Evolutionary conservation across 2,329 filamentous ascomycete genomes (phyloP).

Genomic region (Colletotrichum endophyticum): DNA sequence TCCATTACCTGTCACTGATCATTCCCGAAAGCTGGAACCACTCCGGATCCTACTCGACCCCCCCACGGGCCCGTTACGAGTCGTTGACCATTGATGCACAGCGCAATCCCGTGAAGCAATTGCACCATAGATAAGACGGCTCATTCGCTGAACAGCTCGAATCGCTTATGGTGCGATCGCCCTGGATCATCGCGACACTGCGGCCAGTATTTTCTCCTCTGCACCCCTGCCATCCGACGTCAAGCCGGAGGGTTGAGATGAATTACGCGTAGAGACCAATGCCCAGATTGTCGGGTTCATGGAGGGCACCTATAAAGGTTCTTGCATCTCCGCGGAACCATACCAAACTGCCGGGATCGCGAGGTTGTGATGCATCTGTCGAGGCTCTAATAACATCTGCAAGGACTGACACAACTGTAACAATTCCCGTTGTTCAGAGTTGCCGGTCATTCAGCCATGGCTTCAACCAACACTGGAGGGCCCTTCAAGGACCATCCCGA

Average conservation of each 20-base stretch:
- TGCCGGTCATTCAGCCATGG: not conserved
- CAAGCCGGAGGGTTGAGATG: not conserved
- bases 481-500: slow-evolving; percentile 3
- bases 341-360: not conserved
- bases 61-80: not conserved
- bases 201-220: not conserved
- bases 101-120: slow-evolving; percentile 13
- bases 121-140: slow-evolving; percentile 22
- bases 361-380: not conserved
- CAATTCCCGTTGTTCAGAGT: not conserved
- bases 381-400: not conserved
- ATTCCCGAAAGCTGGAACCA: not conserved
- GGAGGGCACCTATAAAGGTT: slow-evolving; percentile 12
- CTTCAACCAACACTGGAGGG: not conserved
- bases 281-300: not conserved
- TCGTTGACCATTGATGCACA: not conserved
- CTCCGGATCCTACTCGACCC: not conserved
- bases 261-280: not conserved
- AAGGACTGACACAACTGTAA: not conserved
- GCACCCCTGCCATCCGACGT: not conserved
- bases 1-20: not conserved
- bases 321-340: slow-evolving; percentile 11
- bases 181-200: slow-evolving; percentile 6
- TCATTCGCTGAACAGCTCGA: not conserved
- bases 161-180: slow-evolving; percentile 7